phyloP scores from a whole-genome alignment of 345 rosid genomes.

The Bruguiera sexangula region DNA sequence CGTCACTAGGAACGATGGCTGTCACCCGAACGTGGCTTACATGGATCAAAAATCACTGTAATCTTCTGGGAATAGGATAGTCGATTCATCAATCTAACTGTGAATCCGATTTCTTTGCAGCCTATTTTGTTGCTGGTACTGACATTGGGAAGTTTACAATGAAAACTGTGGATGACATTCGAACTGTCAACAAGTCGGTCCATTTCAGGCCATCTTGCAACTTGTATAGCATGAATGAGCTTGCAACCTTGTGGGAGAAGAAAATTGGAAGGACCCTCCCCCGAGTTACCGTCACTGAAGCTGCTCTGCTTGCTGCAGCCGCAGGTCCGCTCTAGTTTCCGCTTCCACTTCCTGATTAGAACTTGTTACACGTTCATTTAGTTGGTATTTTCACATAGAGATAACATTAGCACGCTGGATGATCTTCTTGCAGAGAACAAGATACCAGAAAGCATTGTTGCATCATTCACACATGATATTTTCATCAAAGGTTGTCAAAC shows the following conservation, averaged over 20 bases:
- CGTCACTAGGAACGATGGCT: too few species aligned
- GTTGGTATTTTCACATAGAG: too few species aligned
- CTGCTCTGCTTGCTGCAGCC: constrained; percentile 45
- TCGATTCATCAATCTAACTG: too few species aligned
- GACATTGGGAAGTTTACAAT: constrained; percentile 68
- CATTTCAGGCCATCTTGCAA: constrained; percentile 59
- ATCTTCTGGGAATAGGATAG: too few species aligned
- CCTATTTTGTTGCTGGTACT: constrained; percentile 61
- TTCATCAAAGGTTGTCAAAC: constrained; percentile 67
- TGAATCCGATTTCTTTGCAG: constrained; percentile 21
- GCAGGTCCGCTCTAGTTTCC: constrained; percentile 36
- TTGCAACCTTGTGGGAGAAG: constrained; percentile 64
- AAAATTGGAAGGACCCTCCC: constrained; percentile 56
- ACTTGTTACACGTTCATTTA: too few species aligned
- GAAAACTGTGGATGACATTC: constrained; percentile 47
- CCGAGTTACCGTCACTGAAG: constrained; percentile 45
- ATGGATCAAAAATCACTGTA: too few species aligned
- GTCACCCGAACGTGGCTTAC: too few species aligned
- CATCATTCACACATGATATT: constrained; percentile 70
- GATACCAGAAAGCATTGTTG: constrained; percentile 58
- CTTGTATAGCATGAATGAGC: constrained; percentile 56
- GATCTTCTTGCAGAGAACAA: constrained; percentile 39
- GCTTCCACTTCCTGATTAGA: too few species aligned
- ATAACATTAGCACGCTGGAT: too few species aligned
- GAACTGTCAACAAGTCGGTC: constrained; percentile 47